These are phyloP conservation scores for Leccinum pellstonianum DNA, from an alignment of 768 basidiomycete genomes.

Conservation along the genomic window DNA sequence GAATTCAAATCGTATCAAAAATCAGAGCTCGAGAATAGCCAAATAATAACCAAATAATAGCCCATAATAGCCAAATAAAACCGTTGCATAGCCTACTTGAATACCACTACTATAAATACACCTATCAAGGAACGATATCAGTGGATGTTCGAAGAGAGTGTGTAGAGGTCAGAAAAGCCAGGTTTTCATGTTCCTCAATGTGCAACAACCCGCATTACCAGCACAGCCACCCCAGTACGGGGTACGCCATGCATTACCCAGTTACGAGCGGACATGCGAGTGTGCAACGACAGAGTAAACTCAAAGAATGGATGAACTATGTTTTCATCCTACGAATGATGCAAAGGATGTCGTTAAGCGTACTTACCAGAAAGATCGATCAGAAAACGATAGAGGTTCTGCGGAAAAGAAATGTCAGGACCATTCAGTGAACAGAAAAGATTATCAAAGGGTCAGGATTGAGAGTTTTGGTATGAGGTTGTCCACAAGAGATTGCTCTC, in stretches of 20 bases:
- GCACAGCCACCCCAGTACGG: slow-evolving; percentile 52
- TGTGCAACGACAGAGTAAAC: slow-evolving; percentile 38
- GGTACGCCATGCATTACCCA: slow-evolving; percentile 35
- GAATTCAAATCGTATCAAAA: too few relatives aligned
- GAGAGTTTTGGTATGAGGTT: slow-evolving; percentile 46
- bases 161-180: slow-evolving; percentile 58
- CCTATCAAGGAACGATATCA: slow-evolving; percentile 14
- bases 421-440: background rate
- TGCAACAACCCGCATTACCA: slow-evolving; percentile 34
- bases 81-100: too few relatives aligned
- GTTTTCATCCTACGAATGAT: slow-evolving; percentile 52
- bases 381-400: slow-evolving; percentile 8
- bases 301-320: slow-evolving; percentile 89
- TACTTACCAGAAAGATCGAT: background rate
- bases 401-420: slow-evolving; percentile 4
- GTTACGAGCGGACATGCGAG: slow-evolving; percentile 36
- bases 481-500: slow-evolving; percentile 76
- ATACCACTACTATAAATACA: slow-evolving; percentile 3
- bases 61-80: too few relatives aligned
- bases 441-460: slow-evolving; percentile 42
- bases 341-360: background rate
- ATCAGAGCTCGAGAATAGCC: too few relatives aligned
- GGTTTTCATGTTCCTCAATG: slow-evolving; percentile 53
- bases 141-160: background rate
- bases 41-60: too few relatives aligned